Evolutionary conservation across 1,284 basidiomycete species (phyloP), one percentile per base, ranked within the genome.

Genomic region (Rugosomyces carneus): DNA sequence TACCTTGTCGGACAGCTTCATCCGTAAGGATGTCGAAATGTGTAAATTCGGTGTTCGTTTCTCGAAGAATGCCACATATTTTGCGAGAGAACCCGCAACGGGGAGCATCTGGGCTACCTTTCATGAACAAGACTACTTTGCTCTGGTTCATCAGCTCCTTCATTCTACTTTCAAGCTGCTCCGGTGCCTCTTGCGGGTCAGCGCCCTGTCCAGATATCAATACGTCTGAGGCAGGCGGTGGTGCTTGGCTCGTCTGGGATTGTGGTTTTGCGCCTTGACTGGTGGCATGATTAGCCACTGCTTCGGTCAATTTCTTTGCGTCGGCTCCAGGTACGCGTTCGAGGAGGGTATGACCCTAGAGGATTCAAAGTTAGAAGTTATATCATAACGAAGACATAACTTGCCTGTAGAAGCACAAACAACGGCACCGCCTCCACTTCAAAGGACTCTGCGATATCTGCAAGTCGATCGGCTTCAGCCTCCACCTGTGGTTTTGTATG

Each of bases 101-200:
- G 10, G 93, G 95, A 5, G 71, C 73, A 37, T 88, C 81, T 0
- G 93, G 93, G 46, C 73, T 78, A 31, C 95, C 96, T 70, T 99
- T 99, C 94, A 99, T 99, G 77, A 99, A 98, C 47, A 99, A 67
- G 46, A 99, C 91, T 8, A 98, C 80, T 9, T 67, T 67, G 62
- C 69, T 76, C 67, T 79, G 75, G 44, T 71, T 72, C 89, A 93
- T 93, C 49, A 94, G 64, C 39, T 53, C 57, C 23, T 65, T 68
- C 62, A 92, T 76, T 43, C 91, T 75, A 36, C 63, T 60, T 36
- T 77, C 73, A 18, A 92, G 73, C 53, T 87, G 71, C 54, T 85
- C 85, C n/a, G 71, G 64, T 4, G 78, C 74, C 62, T 91, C 86
- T n/a, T 64, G 44, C 57, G 62, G 64, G 48, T 67, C 68, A 26